These are phyloP conservation scores for Ophiostoma sp. DNA, from an alignment of 2,329 filamentous ascomycete species.

Conservation along the genomic window DNA sequence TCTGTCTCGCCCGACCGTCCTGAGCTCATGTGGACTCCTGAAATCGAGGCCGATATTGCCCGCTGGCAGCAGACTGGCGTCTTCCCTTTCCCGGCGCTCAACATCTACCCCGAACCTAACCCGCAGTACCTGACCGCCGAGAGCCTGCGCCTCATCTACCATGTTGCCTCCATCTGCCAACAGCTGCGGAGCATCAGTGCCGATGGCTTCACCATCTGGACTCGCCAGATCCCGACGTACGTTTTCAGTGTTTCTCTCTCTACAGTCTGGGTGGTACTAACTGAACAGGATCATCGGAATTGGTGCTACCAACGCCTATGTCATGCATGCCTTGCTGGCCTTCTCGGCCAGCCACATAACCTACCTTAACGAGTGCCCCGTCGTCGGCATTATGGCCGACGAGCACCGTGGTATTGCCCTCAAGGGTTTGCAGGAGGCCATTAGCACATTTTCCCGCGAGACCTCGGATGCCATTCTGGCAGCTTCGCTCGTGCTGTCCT, in stretches of 20 bases:
- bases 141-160: conserved; percentile 83
- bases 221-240: conserved; percentile 75
- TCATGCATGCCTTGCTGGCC: conserved; percentile 88
- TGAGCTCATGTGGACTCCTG: conserved; percentile 76
- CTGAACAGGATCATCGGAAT: conserved; percentile 62
- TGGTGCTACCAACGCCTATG: conserved; percentile 74
- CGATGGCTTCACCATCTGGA: conserved; percentile 86
- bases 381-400: conserved; percentile 82
- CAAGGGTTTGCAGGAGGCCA: conserved; percentile 81
- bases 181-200: conserved; percentile 73
- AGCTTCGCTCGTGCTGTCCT: conserved; percentile 84
- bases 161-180: conserved; percentile 78
- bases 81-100: conserved; percentile 78
- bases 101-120: conserved; percentile 67
- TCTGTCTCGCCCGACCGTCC: conserved; percentile 57
- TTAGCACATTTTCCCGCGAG: conserved; percentile 73
- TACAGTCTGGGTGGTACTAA: conserved; percentile 19
- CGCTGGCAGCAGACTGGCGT: conserved; percentile 78
- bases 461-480: conserved; percentile 90
- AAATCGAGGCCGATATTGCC: conserved; percentile 74
- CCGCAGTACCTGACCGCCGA: conserved; percentile 68
- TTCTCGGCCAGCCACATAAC: conserved; percentile 94
- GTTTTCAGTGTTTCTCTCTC: neutral
- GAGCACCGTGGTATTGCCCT: conserved; percentile 82
- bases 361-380: conserved; percentile 77